Percentiles rank a stretch among this genome's conserved stretches.
Conservation (phyloP, 1,284 basidiomycete species). For the Anthracocystis walkeri region DNA sequence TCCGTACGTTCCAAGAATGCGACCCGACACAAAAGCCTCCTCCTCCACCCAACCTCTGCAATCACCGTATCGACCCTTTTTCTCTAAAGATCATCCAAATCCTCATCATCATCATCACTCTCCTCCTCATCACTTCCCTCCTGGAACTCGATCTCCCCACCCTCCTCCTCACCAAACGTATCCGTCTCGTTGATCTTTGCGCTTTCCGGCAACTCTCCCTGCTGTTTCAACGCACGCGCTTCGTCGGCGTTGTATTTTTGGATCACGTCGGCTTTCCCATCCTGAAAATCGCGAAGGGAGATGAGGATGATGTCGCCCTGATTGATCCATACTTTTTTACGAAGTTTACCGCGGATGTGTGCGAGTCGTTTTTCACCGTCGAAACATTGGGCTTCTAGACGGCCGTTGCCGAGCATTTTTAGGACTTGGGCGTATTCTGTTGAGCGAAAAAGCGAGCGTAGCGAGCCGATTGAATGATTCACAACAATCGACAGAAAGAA, state of each 20-base stretch:
- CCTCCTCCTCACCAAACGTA: constrained; percentile 85
- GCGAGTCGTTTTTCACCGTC: constrained; percentile 98
- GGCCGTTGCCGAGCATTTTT: constrained; percentile 99
- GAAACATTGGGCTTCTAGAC: constrained; percentile 96
- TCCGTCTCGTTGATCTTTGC: constrained; percentile 99
- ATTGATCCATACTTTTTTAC: constrained; percentile 99
- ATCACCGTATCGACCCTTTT: too few species aligned
- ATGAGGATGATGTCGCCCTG: constrained; percentile 97
- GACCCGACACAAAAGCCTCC: too few species aligned
- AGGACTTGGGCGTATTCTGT: constrained; percentile 95
- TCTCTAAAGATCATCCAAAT: constrained; percentile 61
- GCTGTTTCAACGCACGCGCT: constrained; percentile 92
- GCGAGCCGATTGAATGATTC: too few species aligned
- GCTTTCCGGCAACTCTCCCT: constrained; percentile 96
- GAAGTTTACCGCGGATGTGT: constrained; percentile 98
- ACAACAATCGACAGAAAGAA: too few species aligned
- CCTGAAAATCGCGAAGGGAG: constrained; percentile 98
- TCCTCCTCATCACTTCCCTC: constrained; percentile 68
- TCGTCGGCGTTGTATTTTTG: constrained; percentile 96
- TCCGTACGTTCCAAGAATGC: too few species aligned
- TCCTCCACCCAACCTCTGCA: too few species aligned
- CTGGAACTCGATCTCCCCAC: constrained; percentile 69
- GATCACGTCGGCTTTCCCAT: constrained; percentile 99
- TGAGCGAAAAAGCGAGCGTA: not conserved
- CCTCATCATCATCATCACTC: constrained; percentile 60